Conservation (phyloP, 305 asterid species). For the Fraxinus sp. region DNA sequence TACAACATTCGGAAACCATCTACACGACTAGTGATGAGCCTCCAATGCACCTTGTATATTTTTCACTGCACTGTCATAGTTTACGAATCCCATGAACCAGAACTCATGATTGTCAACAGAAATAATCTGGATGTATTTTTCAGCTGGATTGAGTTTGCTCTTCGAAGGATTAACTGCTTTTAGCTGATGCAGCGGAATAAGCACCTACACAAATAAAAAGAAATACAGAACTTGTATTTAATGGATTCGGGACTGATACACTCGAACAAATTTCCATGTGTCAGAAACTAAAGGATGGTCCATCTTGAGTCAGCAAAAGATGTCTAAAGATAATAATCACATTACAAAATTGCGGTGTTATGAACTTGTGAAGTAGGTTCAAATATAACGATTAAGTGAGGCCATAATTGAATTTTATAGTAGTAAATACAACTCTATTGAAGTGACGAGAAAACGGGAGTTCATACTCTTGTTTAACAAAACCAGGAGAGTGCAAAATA, state of each 20-base stretch:
- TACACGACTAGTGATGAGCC: constrained; percentile 30
- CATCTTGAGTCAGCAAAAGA: not conserved
- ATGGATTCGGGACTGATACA: not conserved
- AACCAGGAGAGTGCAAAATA: not conserved
- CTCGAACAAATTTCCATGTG: not conserved
- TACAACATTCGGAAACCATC: not conserved
- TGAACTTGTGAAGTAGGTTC: not conserved
- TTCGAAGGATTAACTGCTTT: constrained; percentile 71
- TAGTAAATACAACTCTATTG: not conserved
- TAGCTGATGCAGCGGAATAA: constrained; percentile 69
- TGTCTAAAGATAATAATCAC: not conserved
- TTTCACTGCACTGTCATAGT: constrained; percentile 85
- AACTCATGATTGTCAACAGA: constrained; percentile 90
- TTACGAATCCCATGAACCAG: constrained; percentile 95
- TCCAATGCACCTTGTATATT: constrained; percentile 56
- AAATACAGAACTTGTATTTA: constrained; percentile 5
- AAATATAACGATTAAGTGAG: not conserved
- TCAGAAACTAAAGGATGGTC: not conserved
- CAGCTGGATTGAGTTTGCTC: constrained; percentile 74
- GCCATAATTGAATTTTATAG: not conserved
- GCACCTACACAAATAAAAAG: constrained; percentile 48
- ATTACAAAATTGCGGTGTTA: not conserved
- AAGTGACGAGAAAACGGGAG: not conserved
- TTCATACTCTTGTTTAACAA: not conserved
- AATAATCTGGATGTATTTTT: constrained; percentile 82